Conservation (phyloP, 1,139 yeast genomes). For the Yamadazyma dendronema region DNA sequence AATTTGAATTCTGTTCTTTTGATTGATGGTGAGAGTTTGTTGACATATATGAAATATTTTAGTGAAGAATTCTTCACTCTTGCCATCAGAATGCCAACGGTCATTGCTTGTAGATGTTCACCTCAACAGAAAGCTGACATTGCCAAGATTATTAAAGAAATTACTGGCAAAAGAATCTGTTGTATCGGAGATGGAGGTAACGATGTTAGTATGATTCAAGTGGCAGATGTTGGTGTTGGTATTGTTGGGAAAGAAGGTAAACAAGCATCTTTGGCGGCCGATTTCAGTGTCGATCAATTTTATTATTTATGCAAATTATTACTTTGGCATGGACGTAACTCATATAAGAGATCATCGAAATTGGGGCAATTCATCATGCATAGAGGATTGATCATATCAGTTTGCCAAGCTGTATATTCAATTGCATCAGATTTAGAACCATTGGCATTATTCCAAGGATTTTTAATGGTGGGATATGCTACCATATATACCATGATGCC, state of each 20-base stretch:
- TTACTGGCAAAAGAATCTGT: conserved; percentile 87
- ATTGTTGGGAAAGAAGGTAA: conserved; percentile 98
- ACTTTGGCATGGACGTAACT: conserved; percentile 97
- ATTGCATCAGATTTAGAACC: conserved; percentile 88
- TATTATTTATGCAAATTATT: conserved; percentile 82
- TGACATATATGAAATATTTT: conserved; percentile 60
- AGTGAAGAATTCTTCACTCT: conserved; percentile 71
- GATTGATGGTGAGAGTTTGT: conserved; percentile 92
- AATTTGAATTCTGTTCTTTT: conserved; percentile 75
- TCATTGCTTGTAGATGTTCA: conserved; percentile 95
- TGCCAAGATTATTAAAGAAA: conserved; percentile 71
- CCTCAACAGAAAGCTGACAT: conserved; percentile 99
- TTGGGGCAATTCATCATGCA: conserved; percentile 95
- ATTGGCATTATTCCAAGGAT: conserved; percentile 89
- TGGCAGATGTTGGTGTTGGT: conserved; percentile 98
- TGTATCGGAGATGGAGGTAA: conserved; percentile 99
- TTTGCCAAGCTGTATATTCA: conserved; percentile 95
- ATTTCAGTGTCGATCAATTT: conserved; percentile 90
- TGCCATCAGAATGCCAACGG: conserved; percentile 81
- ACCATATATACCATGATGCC: conserved; percentile 98
- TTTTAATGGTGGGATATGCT: conserved; percentile 98
- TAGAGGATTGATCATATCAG: conserved; percentile 89
- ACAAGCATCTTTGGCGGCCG: conserved; percentile 97
- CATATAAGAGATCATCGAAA: conserved; percentile 93
- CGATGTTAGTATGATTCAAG: conserved; percentile 98